A percentile compares a stretch with the other conserved stretches of the same genome.
Evolutionary conservation across 441 rosid genomes (phyloP).

Genomic region (Omphalea diandra): DNA sequence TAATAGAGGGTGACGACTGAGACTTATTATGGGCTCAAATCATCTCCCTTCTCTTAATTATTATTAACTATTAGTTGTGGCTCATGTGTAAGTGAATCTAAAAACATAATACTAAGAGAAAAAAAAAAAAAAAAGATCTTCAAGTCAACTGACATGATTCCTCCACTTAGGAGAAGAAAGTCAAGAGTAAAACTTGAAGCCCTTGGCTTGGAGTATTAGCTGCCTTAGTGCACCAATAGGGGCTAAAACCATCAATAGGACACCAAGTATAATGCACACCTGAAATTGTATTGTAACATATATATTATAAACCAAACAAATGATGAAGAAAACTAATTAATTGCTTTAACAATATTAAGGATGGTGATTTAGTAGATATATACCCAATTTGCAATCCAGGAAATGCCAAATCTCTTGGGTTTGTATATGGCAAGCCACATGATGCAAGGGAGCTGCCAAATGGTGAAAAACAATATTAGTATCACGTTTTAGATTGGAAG

Average conservation of each 20-base stretch:
- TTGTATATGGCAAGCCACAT: slow-evolving; percentile 66
- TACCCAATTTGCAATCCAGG: slow-evolving; percentile 79
- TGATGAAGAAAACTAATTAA: not conserved
- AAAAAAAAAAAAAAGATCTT: too few relatives aligned
- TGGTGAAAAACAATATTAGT: not conserved
- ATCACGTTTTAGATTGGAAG: too few relatives aligned
- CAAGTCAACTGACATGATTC: too few relatives aligned
- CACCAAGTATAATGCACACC: slow-evolving; percentile 64
- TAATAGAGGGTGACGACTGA: too few relatives aligned
- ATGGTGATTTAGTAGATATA: not conserved
- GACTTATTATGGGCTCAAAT: too few relatives aligned
- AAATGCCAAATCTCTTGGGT: slow-evolving; percentile 60
- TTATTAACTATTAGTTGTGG: too few relatives aligned
- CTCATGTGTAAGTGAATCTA: too few relatives aligned
- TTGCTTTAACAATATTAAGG: not conserved
- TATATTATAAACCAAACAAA: too few relatives aligned
- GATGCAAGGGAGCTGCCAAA: slow-evolving; percentile 72
- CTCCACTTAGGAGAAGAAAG: too few relatives aligned
- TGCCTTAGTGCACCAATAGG: slow-evolving; percentile 68
- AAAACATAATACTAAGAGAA: too few relatives aligned
- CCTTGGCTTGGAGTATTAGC: slow-evolving; percentile 52
- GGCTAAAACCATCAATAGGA: slow-evolving; percentile 49
- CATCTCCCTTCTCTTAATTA: too few relatives aligned
- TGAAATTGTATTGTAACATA: slow-evolving; percentile 27
- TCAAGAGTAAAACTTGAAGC: slow-evolving; percentile 65